Percentiles rank a stretch among this genome's conserved stretches.
These are phyloP conservation scores for Nematocida minor DNA, from an alignment of 371 early-diverging fungal genomes.

Conservation along the genomic window DNA sequence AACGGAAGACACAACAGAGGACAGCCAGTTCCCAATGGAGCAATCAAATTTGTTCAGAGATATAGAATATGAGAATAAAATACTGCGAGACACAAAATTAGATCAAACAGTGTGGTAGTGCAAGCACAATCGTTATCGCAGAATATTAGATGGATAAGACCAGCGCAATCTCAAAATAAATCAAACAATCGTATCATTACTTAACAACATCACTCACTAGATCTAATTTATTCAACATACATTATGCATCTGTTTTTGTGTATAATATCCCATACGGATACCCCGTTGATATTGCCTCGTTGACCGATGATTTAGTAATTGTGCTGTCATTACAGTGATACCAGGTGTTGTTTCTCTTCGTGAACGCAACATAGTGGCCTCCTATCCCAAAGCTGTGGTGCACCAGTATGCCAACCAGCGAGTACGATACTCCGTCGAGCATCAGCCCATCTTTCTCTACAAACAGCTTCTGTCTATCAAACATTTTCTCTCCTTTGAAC, in stretches of 20 bases:
- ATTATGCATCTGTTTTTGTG: not conserved
- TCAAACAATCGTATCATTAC: too few species aligned
- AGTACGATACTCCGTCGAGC: slow-evolving; percentile 25
- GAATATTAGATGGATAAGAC: too few species aligned
- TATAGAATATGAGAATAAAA: slow-evolving; percentile 4
- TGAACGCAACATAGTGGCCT: slow-evolving; percentile 51
- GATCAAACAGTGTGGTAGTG: too few species aligned
- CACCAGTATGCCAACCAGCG: slow-evolving; percentile 34
- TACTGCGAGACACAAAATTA: too few species aligned
- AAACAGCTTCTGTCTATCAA: slow-evolving; percentile 26
- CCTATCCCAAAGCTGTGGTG: slow-evolving; percentile 50
- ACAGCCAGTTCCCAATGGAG: not conserved
- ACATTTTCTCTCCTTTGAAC: slow-evolving; percentile 16
- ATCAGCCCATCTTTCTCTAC: slow-evolving; percentile 41
- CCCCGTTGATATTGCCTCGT: slow-evolving; percentile 34
- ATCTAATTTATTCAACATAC: too few species aligned
- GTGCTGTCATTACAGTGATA: slow-evolving; percentile 53
- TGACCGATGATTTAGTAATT: slow-evolving; percentile 28
- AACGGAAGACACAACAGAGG: not conserved
- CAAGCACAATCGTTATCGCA: too few species aligned
- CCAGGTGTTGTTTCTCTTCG: slow-evolving; percentile 29
- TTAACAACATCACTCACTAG: too few species aligned
- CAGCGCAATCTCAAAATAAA: too few species aligned
- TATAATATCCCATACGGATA: slow-evolving; percentile 49
- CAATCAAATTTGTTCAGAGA: slow-evolving; percentile 25